phyloP scores from a whole-genome alignment of 2,329 filamentous ascomycete genomes.

The Magnaporthiopsis rhizophila region DNA sequence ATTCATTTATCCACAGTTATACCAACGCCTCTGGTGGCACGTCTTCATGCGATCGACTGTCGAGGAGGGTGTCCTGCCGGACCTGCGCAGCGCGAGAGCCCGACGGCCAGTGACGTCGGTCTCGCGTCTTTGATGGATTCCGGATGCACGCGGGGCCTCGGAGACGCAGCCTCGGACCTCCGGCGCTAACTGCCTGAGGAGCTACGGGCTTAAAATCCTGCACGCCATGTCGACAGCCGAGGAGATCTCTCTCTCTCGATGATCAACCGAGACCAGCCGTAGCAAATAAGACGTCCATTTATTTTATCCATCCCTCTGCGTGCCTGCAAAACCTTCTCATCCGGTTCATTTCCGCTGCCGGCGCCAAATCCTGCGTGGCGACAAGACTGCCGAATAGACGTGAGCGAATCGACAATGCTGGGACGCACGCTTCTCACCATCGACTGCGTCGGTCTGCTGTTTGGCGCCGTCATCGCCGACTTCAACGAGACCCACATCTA shows the following conservation, averaged over 20 bases:
- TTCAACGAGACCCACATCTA: conserved; percentile 32
- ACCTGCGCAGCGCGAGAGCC: not conserved
- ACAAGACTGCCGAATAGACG: too few species aligned
- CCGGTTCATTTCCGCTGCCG: too few species aligned
- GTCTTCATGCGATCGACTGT: too few species aligned
- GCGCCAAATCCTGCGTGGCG: too few species aligned
- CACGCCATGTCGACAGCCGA: too few species aligned
- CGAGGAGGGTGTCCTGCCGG: too few species aligned
- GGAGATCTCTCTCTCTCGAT: not conserved
- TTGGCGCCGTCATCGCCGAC: conserved; percentile 30
- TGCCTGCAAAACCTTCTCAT: not conserved
- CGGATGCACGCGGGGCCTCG: not conserved
- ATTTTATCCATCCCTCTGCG: not conserved
- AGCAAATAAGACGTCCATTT: not conserved
- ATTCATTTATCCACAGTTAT: too few species aligned
- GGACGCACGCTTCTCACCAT: conserved; percentile 33
- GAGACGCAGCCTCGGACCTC: not conserved
- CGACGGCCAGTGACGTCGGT: not conserved
- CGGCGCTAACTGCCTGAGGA: not conserved
- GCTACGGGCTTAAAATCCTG: too few species aligned
- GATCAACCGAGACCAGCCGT: not conserved
- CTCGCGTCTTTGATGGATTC: not conserved
- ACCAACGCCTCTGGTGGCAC: too few species aligned
- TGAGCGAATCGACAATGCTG: conserved; percentile 19
- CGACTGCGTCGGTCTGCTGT: conserved; percentile 26